Conservation (phyloP, 1,284 basidiomycete species). For the Microbotryomycetes sp. region DNA sequence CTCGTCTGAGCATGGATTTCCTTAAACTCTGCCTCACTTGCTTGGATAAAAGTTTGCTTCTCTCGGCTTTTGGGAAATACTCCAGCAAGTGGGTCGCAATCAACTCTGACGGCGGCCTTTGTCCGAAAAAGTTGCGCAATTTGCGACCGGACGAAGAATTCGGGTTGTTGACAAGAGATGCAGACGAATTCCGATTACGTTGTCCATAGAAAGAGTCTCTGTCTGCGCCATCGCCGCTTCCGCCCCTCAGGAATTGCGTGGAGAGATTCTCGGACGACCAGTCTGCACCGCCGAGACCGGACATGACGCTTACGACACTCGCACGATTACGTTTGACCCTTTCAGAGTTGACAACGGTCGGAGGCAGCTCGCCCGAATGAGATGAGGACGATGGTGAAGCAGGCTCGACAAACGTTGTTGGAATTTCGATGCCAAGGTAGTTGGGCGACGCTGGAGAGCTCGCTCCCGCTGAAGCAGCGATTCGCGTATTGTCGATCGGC, state of each 20-base stretch:
- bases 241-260: no score
- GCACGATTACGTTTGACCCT: constrained; percentile 77
- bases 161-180: constrained; percentile 39
- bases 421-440: constrained; percentile 31
- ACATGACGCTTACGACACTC: constrained; percentile 87
- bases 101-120: constrained; percentile 91
- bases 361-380: constrained; percentile 1
- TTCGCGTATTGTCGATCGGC: constrained; percentile 1
- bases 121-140: constrained; percentile 95
- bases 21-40: constrained; percentile 69
- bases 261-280: constrained; percentile 16
- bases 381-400: constrained; percentile 29
- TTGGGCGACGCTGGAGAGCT: constrained; percentile 28
- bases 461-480: neutral
- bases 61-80: constrained; percentile 91
- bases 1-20: constrained; percentile 29
- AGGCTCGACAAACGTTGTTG: constrained; percentile 31
- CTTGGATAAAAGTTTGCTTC: constrained; percentile 68
- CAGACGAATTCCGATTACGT: constrained; percentile 33
- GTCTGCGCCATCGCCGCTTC: no score
- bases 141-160: constrained; percentile 38
- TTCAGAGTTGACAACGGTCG: neutral
- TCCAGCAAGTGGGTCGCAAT: constrained; percentile 94
- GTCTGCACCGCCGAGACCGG: constrained; percentile 60
- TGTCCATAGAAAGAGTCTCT: neutral